Percentiles rank a stretch among this genome's conserved stretches.
Evolutionary conservation across 2,329 filamentous ascomycete species (phyloP).

Genomic region (Myriosclerotinia scirpicola): DNA sequence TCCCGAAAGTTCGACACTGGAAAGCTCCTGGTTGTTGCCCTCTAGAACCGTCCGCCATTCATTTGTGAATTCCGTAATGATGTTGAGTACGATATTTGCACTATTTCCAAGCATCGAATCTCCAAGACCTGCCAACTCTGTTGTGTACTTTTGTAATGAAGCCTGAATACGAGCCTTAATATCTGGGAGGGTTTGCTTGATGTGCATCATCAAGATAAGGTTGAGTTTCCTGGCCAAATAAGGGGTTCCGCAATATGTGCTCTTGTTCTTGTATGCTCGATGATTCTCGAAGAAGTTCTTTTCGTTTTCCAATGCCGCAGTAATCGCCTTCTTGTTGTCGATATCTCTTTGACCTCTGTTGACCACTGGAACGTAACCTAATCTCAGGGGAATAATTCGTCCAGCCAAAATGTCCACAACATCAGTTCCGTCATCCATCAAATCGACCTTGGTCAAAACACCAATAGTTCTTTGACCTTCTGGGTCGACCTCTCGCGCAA

Average conservation of each 20-base stretch:
- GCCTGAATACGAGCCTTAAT: slow-evolving; percentile 97
- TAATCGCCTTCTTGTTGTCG: slow-evolving; percentile 95
- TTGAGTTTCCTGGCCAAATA: slow-evolving; percentile 97
- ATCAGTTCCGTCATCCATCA: slow-evolving; percentile 98
- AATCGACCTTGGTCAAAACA: slow-evolving; percentile 96
- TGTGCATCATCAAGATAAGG: slow-evolving; percentile 99
- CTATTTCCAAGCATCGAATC: slow-evolving; percentile 96
- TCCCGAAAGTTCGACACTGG: slow-evolving; percentile 89
- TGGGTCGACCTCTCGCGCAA: slow-evolving; percentile 94
- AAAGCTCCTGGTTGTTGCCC: slow-evolving; percentile 94
- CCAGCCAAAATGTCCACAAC: slow-evolving; percentile 98
- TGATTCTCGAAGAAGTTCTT: slow-evolving; percentile 98
- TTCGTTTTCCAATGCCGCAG: slow-evolving; percentile 86
- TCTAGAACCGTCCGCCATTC: slow-evolving; percentile 96
- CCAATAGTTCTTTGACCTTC: slow-evolving; percentile 97
- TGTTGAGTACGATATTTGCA: slow-evolving; percentile 94
- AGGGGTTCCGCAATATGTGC: slow-evolving; percentile 95
- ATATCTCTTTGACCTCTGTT: slow-evolving; percentile 98
- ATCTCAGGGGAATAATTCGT: slow-evolving; percentile 88
- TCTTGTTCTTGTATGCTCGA: slow-evolving; percentile 98
- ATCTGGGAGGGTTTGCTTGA: slow-evolving; percentile 97
- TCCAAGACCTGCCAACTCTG: slow-evolving; percentile 79
- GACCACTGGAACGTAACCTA: slow-evolving; percentile 96
- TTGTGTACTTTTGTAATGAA: slow-evolving; percentile 86
- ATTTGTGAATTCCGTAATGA: slow-evolving; percentile 98